Base-by-base conservation (phyloP, 129 eudicot genomes). In the Chrysanthemum seticuspe region DNA sequence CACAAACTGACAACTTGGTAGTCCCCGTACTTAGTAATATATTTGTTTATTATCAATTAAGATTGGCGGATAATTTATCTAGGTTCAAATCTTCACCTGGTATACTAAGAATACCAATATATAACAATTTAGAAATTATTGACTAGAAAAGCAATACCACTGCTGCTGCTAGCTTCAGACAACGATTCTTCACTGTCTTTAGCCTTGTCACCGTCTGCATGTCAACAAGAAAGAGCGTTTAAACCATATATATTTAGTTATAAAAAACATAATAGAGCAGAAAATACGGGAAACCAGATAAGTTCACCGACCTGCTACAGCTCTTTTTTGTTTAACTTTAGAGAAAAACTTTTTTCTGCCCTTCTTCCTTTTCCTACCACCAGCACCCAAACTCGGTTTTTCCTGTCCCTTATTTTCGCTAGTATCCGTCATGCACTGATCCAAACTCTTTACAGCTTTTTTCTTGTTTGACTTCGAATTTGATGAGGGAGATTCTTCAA, bases 331-430 rank as follows among this genome's bases (percentile, higher is more conserved):
- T 54, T 62, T 80, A 10, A 29, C 62, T 58, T 69, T 83, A 65
- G 82, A 79, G 60, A 76, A 58, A 27, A 69, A 76, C 81, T 59
- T 40, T 40, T 40, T 40, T 40, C 47, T 40, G 10, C 47, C 62
- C 74, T 68, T 78, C 87, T 84, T 86, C 78, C 84, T 87, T 83
- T 86, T 93, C 67, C 74, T 64, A 77, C 81, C 70, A 73, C 75
- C 87, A 75, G 65, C 52, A 34, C 80, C 74, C 15, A 6, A 25
- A 65, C 64, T 69, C 59, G 56, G 44, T 10, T 71, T 59, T 70
- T 75, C 74, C 29, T 70, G 40, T 21, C 19, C 52, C 12, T 56
- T 67, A 67, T 72, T 81, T 60, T 75, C 64, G 23, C 13, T 62
- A 40, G 86, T 7, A 50, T 80, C 97, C 74, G 49, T 68, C 14